Base-by-base conservation (phyloP, 805 yeast genomes). In the Starmera caribaea region DNA sequence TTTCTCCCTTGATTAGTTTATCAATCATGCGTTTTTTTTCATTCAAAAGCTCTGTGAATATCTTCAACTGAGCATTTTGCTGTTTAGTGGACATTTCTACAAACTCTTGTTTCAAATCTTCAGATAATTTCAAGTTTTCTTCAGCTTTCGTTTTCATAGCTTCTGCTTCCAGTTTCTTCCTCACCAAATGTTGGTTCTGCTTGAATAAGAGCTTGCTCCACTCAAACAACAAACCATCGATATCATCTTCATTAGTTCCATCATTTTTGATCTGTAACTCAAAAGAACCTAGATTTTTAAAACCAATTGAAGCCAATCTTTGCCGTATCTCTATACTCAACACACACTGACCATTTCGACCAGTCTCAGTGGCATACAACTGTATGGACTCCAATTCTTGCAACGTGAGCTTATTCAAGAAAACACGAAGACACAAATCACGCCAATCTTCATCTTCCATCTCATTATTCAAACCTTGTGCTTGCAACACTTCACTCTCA, bases 31-130 rank as follows among this genome's bases (percentile, higher is more conserved):
- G 37, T 29, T 54, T 53, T 40, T 50, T 42, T 13, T 47, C 45
- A 37, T 53, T 54, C 14, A 54, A 16, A 12, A 54, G 37, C 12
- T 33, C 44, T 0, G 56, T 47, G 32, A 47, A 48, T 1, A 54
- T 40, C 32, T 38, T 41, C 35, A 51, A n/a, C 21, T 46, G 49
- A 14, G 24, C 36, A 6, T 30, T 14, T 30, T 48, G 43, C 33
- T 50, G 45, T 9, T 12, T 29, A 16, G 34, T 27, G 33, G 43
- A 30, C 16, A 42, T 30, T 8, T 30, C 17, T 1, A 45, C 33
- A 15, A 50, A 40, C 4, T 39, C 39, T 10, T 46, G 43, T 21
- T 47, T 41, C 1, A 48, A 34, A n/a, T 12, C 17, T 26, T 34
- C 24, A 6, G 16, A 21, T 34, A 12, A 43, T 6, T 32, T 16